Evolutionary conservation across 208 protist species (phyloP), one percentile per base, ranked within the genome.

Genomic region (Acanthamoeba healyi): DNA sequence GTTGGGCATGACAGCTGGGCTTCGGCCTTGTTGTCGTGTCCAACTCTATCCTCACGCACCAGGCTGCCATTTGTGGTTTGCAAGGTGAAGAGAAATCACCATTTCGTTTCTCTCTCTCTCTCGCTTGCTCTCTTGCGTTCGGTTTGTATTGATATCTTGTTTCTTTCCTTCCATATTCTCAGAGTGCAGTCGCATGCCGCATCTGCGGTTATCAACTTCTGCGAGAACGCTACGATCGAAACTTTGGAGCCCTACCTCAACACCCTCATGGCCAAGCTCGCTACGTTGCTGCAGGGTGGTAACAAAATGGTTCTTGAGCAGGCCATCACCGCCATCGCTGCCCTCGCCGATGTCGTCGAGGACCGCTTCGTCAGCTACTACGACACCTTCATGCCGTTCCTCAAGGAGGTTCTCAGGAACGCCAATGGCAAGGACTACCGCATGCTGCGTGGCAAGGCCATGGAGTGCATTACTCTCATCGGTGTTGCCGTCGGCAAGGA

Each of bases 401-500:
- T 99, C 14, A 98, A 98, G 56, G 61, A 95, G 32, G 96, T 98
- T 38, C 61, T 98, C 10, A 34, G 26, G 32, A 32, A 92, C 10
- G 88, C 96, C 9, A 81, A 65, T 10, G 94, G 92, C 32, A 94
- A 96, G 89, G 92, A 95, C 51, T 61, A 77, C 3, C 88, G 96
- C 46, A 61, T 96, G 67, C 91, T 98, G 24, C 95, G 97, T 70
- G 98, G 97, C 56, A 98, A 98, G 94, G 97, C 97, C 5, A 98
- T 99, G 88, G 98, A 99, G 94, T 98, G 97, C 82, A 95, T 98
- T 65, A 97, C 94, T 46, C 94, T 98, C 26, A 97, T 98, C 63
- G 89, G 89, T 36, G 79, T 98, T 15, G 97, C 98, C 42, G 98
- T 99, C n/a, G 97, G 97, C 54, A 96, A 97, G 58, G 97, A 98